Conservation (phyloP, 177 flowering plant species). For the Vitis hybrid region DNA sequence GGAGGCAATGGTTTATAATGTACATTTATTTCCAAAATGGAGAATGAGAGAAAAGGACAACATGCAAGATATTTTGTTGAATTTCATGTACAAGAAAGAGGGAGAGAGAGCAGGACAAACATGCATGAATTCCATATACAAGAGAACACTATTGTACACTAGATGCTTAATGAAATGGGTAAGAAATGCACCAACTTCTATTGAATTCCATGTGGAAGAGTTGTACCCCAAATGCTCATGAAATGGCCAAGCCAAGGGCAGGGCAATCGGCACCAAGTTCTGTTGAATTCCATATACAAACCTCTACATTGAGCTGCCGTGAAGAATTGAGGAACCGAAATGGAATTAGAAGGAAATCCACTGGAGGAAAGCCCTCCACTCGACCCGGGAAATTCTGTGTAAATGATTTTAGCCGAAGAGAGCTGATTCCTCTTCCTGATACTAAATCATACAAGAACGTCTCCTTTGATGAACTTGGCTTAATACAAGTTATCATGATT, state of each 20-base stretch:
- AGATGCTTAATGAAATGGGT: no score
- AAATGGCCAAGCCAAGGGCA: not conserved
- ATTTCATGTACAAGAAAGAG: no score
- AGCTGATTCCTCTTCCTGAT: constrained; percentile 33
- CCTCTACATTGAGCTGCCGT: constrained; percentile 46
- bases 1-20: not conserved
- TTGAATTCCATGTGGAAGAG: not conserved
- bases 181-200: no score
- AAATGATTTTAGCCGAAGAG: constrained; percentile 41
- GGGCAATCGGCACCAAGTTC: constrained; percentile 20
- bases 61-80: not conserved
- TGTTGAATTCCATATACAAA: constrained; percentile 49
- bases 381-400: constrained; percentile 27
- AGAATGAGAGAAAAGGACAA: not conserved
- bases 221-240: no score
- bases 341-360: constrained; percentile 63
- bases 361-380: constrained; percentile 32
- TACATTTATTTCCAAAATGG: not conserved
- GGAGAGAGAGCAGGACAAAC: no score
- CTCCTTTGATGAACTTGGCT: constrained; percentile 26
- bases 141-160: no score
- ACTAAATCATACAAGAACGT: constrained; percentile 40
- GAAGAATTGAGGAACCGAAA: constrained; percentile 23
- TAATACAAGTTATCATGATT: constrained; percentile 28
- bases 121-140: no score